Evolutionary conservation across 208 protist genomes (phyloP), one percentile per base, ranked within the genome.

Genomic region (Wallacemonas sp.): DNA sequence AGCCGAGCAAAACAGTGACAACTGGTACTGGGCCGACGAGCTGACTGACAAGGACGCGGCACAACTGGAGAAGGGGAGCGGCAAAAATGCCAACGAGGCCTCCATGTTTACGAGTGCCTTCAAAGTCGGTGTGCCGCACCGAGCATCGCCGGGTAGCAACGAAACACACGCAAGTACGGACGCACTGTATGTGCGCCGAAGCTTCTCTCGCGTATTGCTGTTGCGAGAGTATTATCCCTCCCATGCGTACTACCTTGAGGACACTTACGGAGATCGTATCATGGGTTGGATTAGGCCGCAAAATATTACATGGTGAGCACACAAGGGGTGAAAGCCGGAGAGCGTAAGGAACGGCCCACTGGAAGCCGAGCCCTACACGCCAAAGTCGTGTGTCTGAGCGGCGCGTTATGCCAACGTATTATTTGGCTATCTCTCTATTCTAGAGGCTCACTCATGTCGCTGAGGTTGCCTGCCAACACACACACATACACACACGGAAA

Each of bases 1-100:
- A 5, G 86, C 69, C 4, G 79, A 92, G 61, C 82, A 92, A 45
- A 92, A 92, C 59, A 83, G 74, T 72, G 71, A 89, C 46, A 91
- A 91, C 59, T 6, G 26, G 30, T 24, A 15, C 15, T 84, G 79
- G 75, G 41, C 46, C 51, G 51, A 58, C 41, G n/a, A 15, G 30
- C 28, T 58, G 51, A 39, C 51, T 15, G 28, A 44, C 21, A 30
- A 44, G 9, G 56, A 62, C 56, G 38, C 34, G 12, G 41, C 15
- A 2, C 21, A 55, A 28, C 41, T 53, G 14, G 41, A 24, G 1
- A 46, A 49, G 28, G 38, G 24, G 24, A 46, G 34, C 46, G 33
- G 33, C 14, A 58, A 33, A 21, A 21, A 38, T 6, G 24, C 15
- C 11, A 39, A 39, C 26, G 51, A 58, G 51, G 11, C 51, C 8